A percentile compares a stretch with the other conserved stretches of the same genome.
phyloP scores from a whole-genome alignment of 208 protist species.

The Leishmania martiniquensis region DNA sequence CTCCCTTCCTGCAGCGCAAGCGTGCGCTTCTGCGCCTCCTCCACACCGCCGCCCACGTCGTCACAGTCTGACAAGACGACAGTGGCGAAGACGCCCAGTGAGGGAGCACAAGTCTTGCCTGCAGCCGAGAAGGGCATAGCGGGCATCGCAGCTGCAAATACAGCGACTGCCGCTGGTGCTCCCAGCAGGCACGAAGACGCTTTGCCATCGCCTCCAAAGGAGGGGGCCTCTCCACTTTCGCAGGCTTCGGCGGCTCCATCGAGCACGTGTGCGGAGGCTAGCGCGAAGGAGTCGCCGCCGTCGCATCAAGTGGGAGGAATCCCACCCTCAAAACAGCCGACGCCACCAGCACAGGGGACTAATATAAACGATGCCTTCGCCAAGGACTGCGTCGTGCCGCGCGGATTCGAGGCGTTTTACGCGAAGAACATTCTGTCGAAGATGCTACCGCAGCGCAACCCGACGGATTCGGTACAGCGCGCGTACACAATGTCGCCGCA shows the following conservation, averaged over 20 bases:
- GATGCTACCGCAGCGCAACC: conserved; percentile 42
- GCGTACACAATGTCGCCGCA: conserved; percentile 57
- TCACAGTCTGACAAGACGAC: conserved; percentile 8
- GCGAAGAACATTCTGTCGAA: conserved; percentile 44
- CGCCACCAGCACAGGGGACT: neutral
- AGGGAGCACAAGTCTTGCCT: neutral
- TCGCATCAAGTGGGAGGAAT: neutral
- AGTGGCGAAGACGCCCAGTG: neutral
- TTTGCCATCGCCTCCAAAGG: neutral
- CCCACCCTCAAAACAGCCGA: neutral
- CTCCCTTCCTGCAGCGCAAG: conserved; percentile 2
- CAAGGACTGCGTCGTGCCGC: conserved; percentile 42
- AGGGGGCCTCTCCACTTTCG: neutral
- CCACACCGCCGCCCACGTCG: conserved; percentile 2
- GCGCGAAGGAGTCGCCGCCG: neutral
- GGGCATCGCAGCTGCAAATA: neutral
- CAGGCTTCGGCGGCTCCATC: neutral
- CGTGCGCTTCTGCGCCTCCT: conserved; percentile 31
- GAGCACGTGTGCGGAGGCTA: neutral
- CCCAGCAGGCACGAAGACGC: neutral
- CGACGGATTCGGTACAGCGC: conserved; percentile 50
- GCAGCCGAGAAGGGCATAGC: neutral
- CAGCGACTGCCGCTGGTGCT: neutral
- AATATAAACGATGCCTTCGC: conserved; percentile 27
- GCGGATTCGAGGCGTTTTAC: conserved; percentile 81